Base-by-base conservation (phyloP, 495 filamentous ascomycete species). In the Penicillium lividum region DNA sequence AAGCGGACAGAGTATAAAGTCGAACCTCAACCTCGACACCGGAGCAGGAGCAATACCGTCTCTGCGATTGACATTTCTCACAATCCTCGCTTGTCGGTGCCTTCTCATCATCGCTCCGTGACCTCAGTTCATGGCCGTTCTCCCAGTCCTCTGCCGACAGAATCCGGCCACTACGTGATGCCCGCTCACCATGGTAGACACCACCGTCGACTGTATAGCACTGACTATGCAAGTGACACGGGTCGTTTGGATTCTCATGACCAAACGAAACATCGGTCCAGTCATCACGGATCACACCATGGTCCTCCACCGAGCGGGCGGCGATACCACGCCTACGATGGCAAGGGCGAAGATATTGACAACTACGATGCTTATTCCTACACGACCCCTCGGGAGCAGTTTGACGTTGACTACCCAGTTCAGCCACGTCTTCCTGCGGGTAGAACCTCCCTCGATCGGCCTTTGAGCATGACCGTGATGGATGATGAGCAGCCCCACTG, bases 321-420 rank as follows among this genome's bases (percentile, higher is more conserved):
- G 56, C 69, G 67, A 29, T 69, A 76, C 46, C 70, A 68, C 28
- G 61, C 68, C 3, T 69, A 67, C 15, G 68, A 66, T 25, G 68
- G 68, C 7, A 77, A 82, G 36, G 73, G 80, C 11, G 84, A 87
- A 50, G 86, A 86, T 65, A 82, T 85, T 51, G 85, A 87, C 40
- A 78, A 86, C 42, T 73, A 74, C 46, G 69, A 77, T 64, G 84
- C 84, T 2, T 91, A 86, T 64, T 87, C 88, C 48, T 91, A 91
- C 60, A 91, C 88, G 5, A 87, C 83, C 28, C 83, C 86, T 8
- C 78, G 83, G 60, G 88, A 91, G 57, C 75, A 89, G 50, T 87
- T 85, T 34, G 80, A 88, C 42, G 84, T 85, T 46, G 88, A 91
- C 57, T 77, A 84, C 72, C 68, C 77, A 71, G 70, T 73, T 56